Base-by-base conservation (phyloP, 2,329 filamentous ascomycete species). In the Botrytis pseudocinerea region DNA sequence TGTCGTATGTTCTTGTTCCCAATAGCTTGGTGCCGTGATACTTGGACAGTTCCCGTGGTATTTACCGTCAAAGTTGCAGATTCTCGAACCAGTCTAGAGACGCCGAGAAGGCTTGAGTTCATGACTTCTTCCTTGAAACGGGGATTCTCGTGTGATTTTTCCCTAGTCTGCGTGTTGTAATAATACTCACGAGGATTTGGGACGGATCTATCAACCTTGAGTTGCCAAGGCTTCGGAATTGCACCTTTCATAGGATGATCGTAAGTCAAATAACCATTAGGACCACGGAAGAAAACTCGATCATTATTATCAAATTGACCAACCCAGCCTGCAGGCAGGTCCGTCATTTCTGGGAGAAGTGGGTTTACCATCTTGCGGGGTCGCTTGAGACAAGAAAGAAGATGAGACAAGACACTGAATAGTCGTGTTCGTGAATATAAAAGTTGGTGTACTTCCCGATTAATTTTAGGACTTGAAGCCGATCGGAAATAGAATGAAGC, bases 161-260 rank as follows among this genome's bases (percentile, higher is more conserved):
- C 35, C 18, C 57, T 60, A 0, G 69, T 73, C 9, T 40, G 28
- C 8, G 57, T 70, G 25, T 73, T 73, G 32, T 73, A 65, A 42
- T 73, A 73, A 40, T 65, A 70, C 42, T 73, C 72, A 22, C 61
- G 51, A 60, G 59, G 35, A 9, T 42, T 51, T 8, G 25, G 20
- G 9, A 61, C 51, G 25, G 60, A 61, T 4, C 63, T 42, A 8
- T 74, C 65, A n/a, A 74, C 40, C 35, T 44, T 61, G 22, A 75
- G 63, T 20, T 74, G 71, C 74, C 74, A 75, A n/a, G 69, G 69
- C 40, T 72, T 59, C 28, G 74, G 74, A 48, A 75, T 68, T 10
- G 40, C 42, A 42, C 74, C 73, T 22, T 54, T 65, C 48, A 48
- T 65, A 4, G 73, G 73, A 57, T 74, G 73, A 46, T 62, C 62